Conservation (phyloP, 202 grass and related monocot genomes). For the Panicum hallii region DNA sequence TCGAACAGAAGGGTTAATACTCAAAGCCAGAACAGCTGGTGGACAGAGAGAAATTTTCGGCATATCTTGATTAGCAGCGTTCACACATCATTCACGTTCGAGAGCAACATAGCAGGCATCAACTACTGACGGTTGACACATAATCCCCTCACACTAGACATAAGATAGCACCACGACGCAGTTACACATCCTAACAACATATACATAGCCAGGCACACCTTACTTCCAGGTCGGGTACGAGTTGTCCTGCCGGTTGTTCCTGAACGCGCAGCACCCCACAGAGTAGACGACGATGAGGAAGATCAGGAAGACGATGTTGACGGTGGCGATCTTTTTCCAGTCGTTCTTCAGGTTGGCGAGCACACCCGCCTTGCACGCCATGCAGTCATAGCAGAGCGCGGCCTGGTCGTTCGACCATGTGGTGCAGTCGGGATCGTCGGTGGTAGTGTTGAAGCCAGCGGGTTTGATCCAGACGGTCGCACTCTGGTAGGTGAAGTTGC, state of each 20-base stretch:
- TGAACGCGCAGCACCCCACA: slow-evolving; percentile 83
- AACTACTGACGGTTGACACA: not conserved
- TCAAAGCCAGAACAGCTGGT: not conserved
- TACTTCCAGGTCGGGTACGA: slow-evolving; percentile 66
- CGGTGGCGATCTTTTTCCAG: slow-evolving; percentile 83
- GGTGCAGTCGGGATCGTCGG: slow-evolving; percentile 54
- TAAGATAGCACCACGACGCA: not conserved
- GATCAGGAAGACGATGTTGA: slow-evolving; percentile 81
- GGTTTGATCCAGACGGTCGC: slow-evolving; percentile 72
- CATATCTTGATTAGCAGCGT: slow-evolving; percentile 33
- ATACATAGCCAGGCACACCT: slow-evolving; percentile 1
- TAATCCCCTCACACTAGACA: not conserved
- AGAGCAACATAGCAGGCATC: slow-evolving; percentile 13
- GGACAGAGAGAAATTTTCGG: not conserved
- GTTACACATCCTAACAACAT: slow-evolving; percentile 15
- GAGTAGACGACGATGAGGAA: slow-evolving; percentile 87
- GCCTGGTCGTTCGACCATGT: slow-evolving; percentile 68
- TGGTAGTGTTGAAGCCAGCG: slow-evolving; percentile 38
- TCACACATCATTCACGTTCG: not conserved
- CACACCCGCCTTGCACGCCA: slow-evolving; percentile 82
- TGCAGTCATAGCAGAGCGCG: slow-evolving; percentile 72
- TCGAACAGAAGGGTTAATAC: not conserved
- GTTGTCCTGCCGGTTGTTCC: slow-evolving; percentile 79
- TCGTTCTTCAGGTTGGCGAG: slow-evolving; percentile 84
- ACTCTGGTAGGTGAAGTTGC: slow-evolving; percentile 78